Base-by-base conservation (phyloP, 257 asterid species). In the Salvia splendens region DNA sequence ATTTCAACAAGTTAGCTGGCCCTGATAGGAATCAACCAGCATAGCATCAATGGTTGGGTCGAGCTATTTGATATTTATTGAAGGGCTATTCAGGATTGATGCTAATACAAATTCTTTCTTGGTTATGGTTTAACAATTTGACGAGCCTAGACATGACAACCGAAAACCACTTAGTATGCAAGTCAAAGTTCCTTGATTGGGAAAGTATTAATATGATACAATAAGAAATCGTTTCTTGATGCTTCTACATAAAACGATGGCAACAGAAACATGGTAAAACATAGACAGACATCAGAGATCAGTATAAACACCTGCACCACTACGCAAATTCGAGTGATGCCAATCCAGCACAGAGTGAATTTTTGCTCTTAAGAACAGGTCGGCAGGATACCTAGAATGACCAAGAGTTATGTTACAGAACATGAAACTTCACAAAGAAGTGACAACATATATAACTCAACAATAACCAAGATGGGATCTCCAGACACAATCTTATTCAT, bases 271-370 rank as follows among this genome's bases (percentile, higher is more conserved):
- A 65, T 24, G 41, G 42, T 48, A 61, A 57, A 70, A 46, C 12
- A 52, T 47, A 17, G 35, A 51, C 42, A 36, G 30, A 63, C 33
- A 17, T 8, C n/a, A 16, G 14, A 4, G 65, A 64, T 41, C 15
- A 55, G 70, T n/a, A 73, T 9, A 62, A 69, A 65, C 65, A 94
- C 97, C 95, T 86, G 95, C 78, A 67, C 96, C 99, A n/a, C 30
- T 72, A 6, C 96, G 96, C 75, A 88, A 73, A 75, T 91, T 87
- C 6, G 89, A 78, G 84, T 87, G 97, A 71, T 94, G 95, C 99
- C 99, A 94, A 79, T 94, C 96, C 70, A 94, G 73, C 66, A 87
- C 95, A 3, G 99, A 85, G 79, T 94, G 83, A 65, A 94, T 71
- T 77, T 84, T 86, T 2, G 97, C 95, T 83, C 97, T 80, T 73